A percentile compares a stretch with the other conserved stretches of the same genome.
Conservation (phyloP, 352 stramenopile species). For the Pythium brachiatum region DNA sequence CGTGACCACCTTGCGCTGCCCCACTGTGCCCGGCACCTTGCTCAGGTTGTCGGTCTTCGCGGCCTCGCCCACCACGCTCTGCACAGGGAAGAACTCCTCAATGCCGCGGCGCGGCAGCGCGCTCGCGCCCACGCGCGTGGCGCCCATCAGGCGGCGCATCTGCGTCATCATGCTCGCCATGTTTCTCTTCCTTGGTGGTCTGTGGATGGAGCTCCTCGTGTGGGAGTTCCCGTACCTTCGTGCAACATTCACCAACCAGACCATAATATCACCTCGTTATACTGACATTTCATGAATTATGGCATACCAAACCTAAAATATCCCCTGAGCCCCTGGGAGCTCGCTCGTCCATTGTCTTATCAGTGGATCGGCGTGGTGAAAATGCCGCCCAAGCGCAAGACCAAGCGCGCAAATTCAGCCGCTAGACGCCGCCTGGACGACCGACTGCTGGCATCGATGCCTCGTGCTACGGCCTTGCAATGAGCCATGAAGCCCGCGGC, state of each 20-base stretch:
- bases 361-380: too few species aligned
- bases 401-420: neutral
- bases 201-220: conserved; percentile 5
- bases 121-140: conserved; percentile 41
- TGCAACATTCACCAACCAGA: neutral
- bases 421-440: neutral
- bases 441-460: neutral
- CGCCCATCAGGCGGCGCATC: conserved; percentile 66
- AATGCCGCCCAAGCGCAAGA: neutral
- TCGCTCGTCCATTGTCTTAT: too few species aligned
- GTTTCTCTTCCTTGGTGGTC: neutral
- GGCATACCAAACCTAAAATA: too few species aligned
- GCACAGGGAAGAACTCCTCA: conserved; percentile 64
- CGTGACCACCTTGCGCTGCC: conserved; percentile 54
- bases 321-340: too few species aligned
- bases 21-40: conserved; percentile 63
- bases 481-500: neutral
- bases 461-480: neutral
- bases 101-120: conserved; percentile 41
- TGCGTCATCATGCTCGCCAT: conserved; percentile 46
- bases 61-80: conserved; percentile 44
- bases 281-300: conserved; percentile 7
- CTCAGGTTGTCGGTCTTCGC: conserved; percentile 48
- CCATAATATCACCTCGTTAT: neutral
- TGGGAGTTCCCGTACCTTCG: conserved; percentile 3